Percentiles rank a stretch among this genome's conserved stretches.
These are phyloP conservation scores for Porphyrellus sp. DNA, from an alignment of 1,284 basidiomycete genomes.

Conservation along the genomic window DNA sequence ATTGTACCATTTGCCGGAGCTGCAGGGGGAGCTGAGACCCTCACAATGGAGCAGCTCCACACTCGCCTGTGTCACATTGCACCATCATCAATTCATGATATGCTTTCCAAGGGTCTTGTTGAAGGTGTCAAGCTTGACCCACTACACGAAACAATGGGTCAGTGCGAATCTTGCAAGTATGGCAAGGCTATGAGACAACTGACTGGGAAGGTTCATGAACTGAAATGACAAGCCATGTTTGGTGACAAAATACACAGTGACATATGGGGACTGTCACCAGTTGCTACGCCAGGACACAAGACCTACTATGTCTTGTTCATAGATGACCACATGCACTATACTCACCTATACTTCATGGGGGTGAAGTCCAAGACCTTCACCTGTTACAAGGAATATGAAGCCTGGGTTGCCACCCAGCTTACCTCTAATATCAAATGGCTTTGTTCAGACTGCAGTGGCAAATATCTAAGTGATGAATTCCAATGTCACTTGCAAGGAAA, in stretches of 20 bases:
- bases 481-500: background rate
- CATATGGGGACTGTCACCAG: background rate
- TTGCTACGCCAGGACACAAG: background rate
- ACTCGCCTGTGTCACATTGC: too few relatives aligned
- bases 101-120: background rate
- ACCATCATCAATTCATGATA: background rate
- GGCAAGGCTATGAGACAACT: background rate
- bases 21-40: too few relatives aligned
- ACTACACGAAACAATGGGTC: background rate
- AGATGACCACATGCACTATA: background rate
- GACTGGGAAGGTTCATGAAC: background rate
- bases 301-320: background rate
- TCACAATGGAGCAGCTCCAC: too few relatives aligned
- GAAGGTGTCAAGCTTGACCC: background rate
- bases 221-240: background rate
- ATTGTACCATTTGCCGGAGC: too few relatives aligned
- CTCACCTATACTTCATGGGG: background rate
- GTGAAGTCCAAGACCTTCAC: background rate
- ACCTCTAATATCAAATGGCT: background rate
- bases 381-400: background rate
- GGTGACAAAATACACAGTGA: background rate
- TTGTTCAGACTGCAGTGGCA: background rate
- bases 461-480: background rate
- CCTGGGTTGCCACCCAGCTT: background rate
- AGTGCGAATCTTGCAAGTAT: background rate